Conservation (phyloP, 2,329 filamentous ascomycete species). For the Cordyceps javanica region DNA sequence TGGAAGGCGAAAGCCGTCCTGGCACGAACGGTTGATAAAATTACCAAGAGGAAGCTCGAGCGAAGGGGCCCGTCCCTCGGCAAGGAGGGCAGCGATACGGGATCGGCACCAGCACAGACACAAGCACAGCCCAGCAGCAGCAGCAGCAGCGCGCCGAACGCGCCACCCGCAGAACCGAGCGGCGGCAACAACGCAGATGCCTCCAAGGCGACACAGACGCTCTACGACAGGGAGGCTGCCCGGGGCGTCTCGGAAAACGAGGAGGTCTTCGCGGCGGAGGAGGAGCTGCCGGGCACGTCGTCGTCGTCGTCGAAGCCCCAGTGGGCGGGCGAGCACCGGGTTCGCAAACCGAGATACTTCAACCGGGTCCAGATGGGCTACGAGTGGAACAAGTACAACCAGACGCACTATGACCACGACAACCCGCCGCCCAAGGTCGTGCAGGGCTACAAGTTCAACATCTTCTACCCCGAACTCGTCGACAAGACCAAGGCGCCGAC, state of each 20-base stretch:
- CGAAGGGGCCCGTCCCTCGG: conserved; percentile 20
- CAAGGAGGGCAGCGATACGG: conserved; percentile 47
- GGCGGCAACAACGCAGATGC: conserved; percentile 68
- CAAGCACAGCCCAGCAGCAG: conserved; percentile 17
- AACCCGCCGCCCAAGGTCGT: conserved; percentile 97
- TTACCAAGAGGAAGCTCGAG: conserved; percentile 49
- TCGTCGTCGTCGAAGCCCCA: conserved; percentile 64
- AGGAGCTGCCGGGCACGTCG: conserved; percentile 56
- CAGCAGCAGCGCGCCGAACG: conserved; percentile 3
- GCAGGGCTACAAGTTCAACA: conserved; percentile 99
- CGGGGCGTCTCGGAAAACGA: conserved; percentile 89
- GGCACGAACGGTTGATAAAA: conserved; percentile 67
- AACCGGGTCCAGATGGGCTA: conserved; percentile 98
- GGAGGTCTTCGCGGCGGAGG: conserved; percentile 90
- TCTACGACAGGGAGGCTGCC: conserved; percentile 90
- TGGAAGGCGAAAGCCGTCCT: conserved; percentile 91
- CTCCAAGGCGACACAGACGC: conserved; percentile 77
- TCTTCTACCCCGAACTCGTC: conserved; percentile 96
- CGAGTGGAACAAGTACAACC: conserved; percentile 99
- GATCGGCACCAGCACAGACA: conserved; percentile 6
- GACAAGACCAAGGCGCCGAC: conserved; percentile 93
- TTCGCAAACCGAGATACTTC: conserved; percentile 93
- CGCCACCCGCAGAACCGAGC: not conserved
- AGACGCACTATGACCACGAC: conserved; percentile 98
- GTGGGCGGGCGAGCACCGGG: conserved; percentile 80